phyloP scores from a whole-genome alignment of 345 rosid genomes.

The Eucalyptus regnans region DNA sequence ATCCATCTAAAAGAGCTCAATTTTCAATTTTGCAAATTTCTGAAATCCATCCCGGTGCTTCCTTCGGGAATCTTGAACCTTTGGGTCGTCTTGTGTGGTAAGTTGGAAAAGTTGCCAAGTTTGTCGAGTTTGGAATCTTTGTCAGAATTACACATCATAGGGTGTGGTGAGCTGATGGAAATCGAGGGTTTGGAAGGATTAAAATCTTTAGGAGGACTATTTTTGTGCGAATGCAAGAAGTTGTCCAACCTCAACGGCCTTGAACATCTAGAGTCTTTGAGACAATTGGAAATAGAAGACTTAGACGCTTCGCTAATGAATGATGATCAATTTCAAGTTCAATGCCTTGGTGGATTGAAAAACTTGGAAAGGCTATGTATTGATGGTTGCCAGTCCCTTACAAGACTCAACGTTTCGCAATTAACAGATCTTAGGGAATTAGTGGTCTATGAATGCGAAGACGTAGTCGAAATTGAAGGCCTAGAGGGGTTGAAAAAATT shows the following conservation, averaged over 20 bases:
- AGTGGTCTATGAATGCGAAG: accelerated
- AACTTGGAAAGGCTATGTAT: accelerated
- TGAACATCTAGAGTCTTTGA: too few species aligned
- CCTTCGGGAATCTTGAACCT: too few species aligned
- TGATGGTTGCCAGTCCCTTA: accelerated
- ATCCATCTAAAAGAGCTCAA: too few species aligned
- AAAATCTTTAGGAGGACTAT: accelerated
- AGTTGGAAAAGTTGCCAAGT: too few species aligned
- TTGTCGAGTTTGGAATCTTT: too few species aligned
- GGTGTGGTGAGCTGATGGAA: accelerated
- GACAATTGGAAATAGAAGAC: too few species aligned
- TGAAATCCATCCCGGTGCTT: accelerated
- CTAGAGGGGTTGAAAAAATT: too few species aligned
- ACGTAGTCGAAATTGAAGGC: too few species aligned
- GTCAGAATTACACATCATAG: accelerated
- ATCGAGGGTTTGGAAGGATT: accelerated
- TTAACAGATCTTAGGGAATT: accelerated
- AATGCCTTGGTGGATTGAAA: accelerated
- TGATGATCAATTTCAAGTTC: too few species aligned
- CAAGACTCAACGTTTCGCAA: too few species aligned
- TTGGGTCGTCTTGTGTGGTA: accelerated
- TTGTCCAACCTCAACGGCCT: accelerated
- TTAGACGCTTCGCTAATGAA: too few species aligned
- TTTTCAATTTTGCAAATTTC: accelerated
- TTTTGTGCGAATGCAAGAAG: accelerated